Conservation (phyloP, 2,329 filamentous ascomycete genomes). For the Fusarium sp. region DNA sequence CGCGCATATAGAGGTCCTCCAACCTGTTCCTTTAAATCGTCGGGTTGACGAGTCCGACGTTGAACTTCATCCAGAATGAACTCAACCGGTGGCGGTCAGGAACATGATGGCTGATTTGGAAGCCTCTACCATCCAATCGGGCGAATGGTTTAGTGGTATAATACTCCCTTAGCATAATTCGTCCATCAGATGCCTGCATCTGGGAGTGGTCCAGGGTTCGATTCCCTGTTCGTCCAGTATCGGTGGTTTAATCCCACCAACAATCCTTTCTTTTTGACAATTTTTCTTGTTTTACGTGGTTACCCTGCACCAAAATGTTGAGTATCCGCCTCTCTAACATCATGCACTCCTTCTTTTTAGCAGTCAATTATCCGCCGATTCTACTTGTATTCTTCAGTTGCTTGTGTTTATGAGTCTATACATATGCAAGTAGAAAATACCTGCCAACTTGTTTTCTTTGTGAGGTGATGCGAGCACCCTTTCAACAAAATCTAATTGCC, state of each 20-base stretch:
- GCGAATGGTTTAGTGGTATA: slow-evolving; percentile 50
- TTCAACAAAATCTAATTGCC: background rate
- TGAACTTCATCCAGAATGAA: background rate
- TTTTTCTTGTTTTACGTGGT: background rate
- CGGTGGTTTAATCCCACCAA: slow-evolving; percentile 36
- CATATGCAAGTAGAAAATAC: too few species aligned
- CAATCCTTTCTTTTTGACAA: slow-evolving; percentile 25
- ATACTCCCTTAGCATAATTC: slow-evolving; percentile 48
- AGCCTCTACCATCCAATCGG: slow-evolving; percentile 10
- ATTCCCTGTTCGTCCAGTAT: slow-evolving; percentile 46
- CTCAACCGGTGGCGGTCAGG: too few species aligned
- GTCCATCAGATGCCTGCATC: slow-evolving; percentile 7
- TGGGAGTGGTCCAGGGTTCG: slow-evolving; percentile 49
- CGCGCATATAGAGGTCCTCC: background rate
- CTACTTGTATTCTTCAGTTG: too few species aligned
- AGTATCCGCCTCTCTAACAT: background rate
- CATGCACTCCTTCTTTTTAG: background rate
- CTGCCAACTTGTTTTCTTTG: background rate
- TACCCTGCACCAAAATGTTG: background rate
- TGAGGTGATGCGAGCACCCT: background rate
- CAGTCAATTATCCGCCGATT: too few species aligned
- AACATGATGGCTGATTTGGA: background rate
- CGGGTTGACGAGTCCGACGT: background rate
- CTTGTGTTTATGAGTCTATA: background rate
- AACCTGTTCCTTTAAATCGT: background rate